Conservation (phyloP, 2,329 filamentous ascomycete genomes). For the Alternaria sp. region DNA sequence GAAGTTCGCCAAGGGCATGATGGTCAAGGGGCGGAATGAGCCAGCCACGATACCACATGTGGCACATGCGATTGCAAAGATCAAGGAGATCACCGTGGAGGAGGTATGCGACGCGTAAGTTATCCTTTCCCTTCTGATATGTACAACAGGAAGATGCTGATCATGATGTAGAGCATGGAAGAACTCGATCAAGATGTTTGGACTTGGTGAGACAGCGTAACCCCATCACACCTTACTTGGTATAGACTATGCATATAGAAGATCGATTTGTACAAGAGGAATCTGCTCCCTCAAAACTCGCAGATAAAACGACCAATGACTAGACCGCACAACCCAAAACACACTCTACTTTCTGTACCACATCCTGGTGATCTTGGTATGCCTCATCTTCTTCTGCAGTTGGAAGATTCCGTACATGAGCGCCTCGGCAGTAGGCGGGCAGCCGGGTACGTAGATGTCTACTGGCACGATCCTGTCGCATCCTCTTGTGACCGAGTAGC, state of each 20-base stretch:
- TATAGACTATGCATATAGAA: slow-evolving; percentile 16
- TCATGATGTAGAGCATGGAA: slow-evolving; percentile 40
- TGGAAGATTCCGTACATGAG: slow-evolving; percentile 72
- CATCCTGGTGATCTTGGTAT: slow-evolving; percentile 62
- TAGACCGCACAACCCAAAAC: slow-evolving; percentile 14
- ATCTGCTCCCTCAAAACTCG: slow-evolving; percentile 20
- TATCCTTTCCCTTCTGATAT: not conserved
- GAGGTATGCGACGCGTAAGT: slow-evolving; percentile 81
- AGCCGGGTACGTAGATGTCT: slow-evolving; percentile 82
- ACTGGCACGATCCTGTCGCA: slow-evolving; percentile 83
- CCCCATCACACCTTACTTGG: not conserved
- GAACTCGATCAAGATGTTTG: slow-evolving; percentile 50
- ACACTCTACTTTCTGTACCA: slow-evolving; percentile 61
- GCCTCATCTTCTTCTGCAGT: slow-evolving; percentile 78
- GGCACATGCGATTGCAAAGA: slow-evolving; percentile 83
- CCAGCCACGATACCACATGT: slow-evolving; percentile 85
- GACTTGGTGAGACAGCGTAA: slow-evolving; percentile 38
- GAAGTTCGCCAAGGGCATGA: slow-evolving; percentile 83
- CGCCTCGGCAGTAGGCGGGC: slow-evolving; percentile 63
- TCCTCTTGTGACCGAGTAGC: slow-evolving; percentile 78
- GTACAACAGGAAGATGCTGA: not conserved
- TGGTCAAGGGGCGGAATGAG: slow-evolving; percentile 96
- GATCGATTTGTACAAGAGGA: slow-evolving; percentile 17
- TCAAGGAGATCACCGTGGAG: slow-evolving; percentile 80
- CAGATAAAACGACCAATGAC: slow-evolving; percentile 25